Evolutionary conservation across 1,284 basidiomycete species (phyloP), one percentile per base, ranked within the genome.

Genomic region (Rugiboletus extremiorientalis): DNA sequence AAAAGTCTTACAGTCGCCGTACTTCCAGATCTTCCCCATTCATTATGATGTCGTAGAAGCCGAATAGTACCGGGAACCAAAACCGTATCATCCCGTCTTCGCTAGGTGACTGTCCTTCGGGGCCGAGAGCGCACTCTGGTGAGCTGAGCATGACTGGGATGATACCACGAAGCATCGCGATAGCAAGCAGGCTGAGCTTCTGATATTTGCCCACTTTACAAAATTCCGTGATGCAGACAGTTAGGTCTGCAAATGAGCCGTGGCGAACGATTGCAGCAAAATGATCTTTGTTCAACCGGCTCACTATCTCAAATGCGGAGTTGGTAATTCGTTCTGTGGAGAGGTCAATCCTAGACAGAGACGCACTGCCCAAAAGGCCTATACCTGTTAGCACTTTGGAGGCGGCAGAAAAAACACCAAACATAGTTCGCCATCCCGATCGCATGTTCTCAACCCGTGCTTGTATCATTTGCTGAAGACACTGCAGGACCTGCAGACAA

Each of bases 21-120:
- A 99, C 96, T 83, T 99, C 97, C 40, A 99, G 79, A 71, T 99
- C 97, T 74, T 99, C 98, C 18, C 95, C 97, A 60, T 98, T 99
- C 97, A 99, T 99, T 72, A 99, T 96, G 60, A 99, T 96, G 73
- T 99, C 97, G 76, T 97, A 98, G 78, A 98, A 98, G 25, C 92
- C 90, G 71, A 99, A 97, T 22, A 99, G 79, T 6, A 96, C 88
- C 0, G 97, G 97, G 78, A 94, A 96, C 97, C 97, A 99, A 76
- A 90, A 98, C 68, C 88, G 89, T 74, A 96, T 88, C 90, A 95
- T 95, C 23, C 54, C 69, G 11, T 74, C 70, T 50, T 74, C 74
- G 37, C 74, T 74, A 40, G 74, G 68, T 59, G 73, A 65, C 51
- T 74, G 71, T 25, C 70, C 70, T 37, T 75, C 70, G 40, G 71